Evolutionary conservation across 257 asterid genomes (phyloP).

Genomic region (Scutellaria minor): DNA sequence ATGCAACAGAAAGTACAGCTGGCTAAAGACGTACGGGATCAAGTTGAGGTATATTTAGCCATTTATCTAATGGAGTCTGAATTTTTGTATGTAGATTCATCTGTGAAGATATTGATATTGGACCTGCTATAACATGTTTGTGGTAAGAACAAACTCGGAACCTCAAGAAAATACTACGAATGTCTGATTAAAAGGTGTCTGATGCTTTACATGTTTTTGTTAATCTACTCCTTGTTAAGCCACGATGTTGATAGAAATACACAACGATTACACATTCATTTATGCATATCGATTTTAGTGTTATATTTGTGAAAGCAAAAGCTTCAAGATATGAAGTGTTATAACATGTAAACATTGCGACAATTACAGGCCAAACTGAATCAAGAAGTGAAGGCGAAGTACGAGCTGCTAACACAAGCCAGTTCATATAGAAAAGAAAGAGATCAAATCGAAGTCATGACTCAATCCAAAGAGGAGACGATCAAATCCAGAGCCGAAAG

Average conservation of each 20-base stretch:
- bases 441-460: slow-evolving; percentile 69
- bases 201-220: too few species aligned
- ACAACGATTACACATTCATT: too few species aligned
- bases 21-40: slow-evolving; percentile 62
- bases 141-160: slow-evolving; percentile 23
- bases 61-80: slow-evolving; percentile 15
- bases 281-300: neutral
- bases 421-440: slow-evolving; percentile 60
- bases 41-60: slow-evolving; percentile 71
- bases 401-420: slow-evolving; percentile 64
- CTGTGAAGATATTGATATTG: slow-evolving; percentile 8
- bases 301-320: neutral
- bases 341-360: slow-evolving; percentile 35
- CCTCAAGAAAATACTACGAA: slow-evolving; percentile 13
- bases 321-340: slow-evolving; percentile 13
- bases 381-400: slow-evolving; percentile 61
- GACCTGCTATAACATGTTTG: slow-evolving; percentile 30
- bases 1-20: slow-evolving; percentile 61
- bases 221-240: too few species aligned
- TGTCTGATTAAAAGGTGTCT: slow-evolving; percentile 25
- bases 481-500: slow-evolving; percentile 72
- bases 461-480: slow-evolving; percentile 70
- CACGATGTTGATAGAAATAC: too few species aligned
- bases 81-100: slow-evolving; percentile 29
- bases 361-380: slow-evolving; percentile 67